phyloP scores from a whole-genome alignment of 805 yeast genomes.

The Naumovozyma castellii region DNA sequence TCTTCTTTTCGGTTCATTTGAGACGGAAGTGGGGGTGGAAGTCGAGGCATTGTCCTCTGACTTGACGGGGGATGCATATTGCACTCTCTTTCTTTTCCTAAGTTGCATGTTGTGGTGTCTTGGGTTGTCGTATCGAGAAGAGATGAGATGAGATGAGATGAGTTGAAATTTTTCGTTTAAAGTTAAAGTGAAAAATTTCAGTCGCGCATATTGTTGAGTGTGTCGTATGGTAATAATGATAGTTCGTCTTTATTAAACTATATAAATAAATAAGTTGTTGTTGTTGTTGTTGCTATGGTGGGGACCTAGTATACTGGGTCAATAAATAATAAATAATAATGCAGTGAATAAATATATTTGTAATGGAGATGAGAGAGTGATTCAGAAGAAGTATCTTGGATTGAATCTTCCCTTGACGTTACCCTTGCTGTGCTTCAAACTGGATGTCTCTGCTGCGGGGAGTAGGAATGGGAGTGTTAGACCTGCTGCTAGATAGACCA shows the following conservation, averaged over 20 bases:
- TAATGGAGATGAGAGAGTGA: neutral
- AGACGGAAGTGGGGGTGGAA: no score
- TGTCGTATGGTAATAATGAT: no score
- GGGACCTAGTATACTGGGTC: no score
- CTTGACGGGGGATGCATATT: slow-evolving; percentile 5
- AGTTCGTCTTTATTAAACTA: no score
- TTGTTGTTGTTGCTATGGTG: no score
- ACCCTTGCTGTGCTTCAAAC: slow-evolving; percentile 6
- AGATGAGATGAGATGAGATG: neutral
- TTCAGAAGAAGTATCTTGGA: slow-evolving; percentile 6
- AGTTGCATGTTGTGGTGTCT: slow-evolving; percentile 7
- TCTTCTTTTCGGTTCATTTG: neutral
- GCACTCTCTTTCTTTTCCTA: slow-evolving; percentile 10
- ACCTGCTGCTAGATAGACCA: slow-evolving; percentile 8
- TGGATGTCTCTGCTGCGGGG: slow-evolving; percentile 12
- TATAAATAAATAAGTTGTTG: no score
- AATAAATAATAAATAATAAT: no score
- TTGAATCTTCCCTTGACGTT: slow-evolving; percentile 15
- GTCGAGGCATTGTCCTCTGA: no score
- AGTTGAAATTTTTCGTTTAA: no score
- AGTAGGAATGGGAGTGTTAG: slow-evolving; percentile 21
- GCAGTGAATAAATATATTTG: neutral
- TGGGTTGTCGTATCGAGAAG: neutral
- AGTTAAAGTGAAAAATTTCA: no score
- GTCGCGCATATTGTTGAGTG: no score